phyloP scores from a whole-genome alignment of 306 rosid species.

The Ceratonia siliqua region DNA sequence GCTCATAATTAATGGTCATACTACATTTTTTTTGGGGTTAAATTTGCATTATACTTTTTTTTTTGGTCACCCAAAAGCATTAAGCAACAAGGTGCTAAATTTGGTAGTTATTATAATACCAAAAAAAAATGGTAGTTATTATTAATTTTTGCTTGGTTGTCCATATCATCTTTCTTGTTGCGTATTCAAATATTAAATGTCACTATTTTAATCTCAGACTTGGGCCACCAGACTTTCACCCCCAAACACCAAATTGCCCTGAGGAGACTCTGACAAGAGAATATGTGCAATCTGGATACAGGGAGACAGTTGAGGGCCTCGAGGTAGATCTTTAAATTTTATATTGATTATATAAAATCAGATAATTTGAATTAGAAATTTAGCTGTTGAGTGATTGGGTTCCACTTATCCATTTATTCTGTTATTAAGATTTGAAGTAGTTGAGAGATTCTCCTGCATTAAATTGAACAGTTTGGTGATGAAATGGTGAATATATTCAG shows the following conservation, averaged over 20 bases:
- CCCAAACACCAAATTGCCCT: slow-evolving; percentile 80
- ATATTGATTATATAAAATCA: slow-evolving; percentile 3
- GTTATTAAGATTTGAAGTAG: background rate
- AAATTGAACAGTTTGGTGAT: background rate
- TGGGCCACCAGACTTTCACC: slow-evolving; percentile 90
- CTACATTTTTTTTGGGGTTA: background rate
- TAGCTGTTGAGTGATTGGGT: slow-evolving; percentile 9
- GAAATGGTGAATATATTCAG: background rate
- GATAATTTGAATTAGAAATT: slow-evolving; percentile 15
- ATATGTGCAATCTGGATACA: slow-evolving; percentile 77
- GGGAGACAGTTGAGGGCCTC: slow-evolving; percentile 87
- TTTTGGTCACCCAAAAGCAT: background rate
- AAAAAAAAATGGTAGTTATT: background rate
- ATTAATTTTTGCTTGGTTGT: background rate
- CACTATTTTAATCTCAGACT: slow-evolving; percentile 58
- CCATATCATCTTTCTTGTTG: slow-evolving; percentile 6
- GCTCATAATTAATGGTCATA: background rate
- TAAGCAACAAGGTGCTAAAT: background rate
- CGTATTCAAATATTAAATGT: slow-evolving; percentile 12
- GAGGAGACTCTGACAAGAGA: slow-evolving; percentile 93
- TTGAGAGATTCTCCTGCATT: background rate
- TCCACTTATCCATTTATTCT: background rate
- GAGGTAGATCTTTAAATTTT: slow-evolving; percentile 56
- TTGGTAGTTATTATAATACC: background rate
- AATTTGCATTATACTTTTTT: background rate